phyloP scores from a whole-genome alignment of 768 basidiomycete genomes.

The Strobilomyces confusus region DNA sequence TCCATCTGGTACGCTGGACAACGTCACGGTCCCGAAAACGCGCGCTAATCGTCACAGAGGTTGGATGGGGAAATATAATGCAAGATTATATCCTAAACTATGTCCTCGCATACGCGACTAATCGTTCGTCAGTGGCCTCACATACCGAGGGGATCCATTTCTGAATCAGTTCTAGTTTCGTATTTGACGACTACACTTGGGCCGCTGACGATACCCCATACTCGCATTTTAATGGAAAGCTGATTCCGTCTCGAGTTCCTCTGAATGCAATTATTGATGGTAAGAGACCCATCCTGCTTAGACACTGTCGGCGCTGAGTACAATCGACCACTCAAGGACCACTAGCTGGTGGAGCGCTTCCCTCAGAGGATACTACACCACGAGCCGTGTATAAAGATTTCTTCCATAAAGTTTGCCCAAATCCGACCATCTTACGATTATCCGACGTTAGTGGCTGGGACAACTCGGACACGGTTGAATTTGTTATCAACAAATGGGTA shows the following conservation, averaged over 20 bases:
- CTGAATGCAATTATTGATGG: conserved; percentile 35
- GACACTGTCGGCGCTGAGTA: background rate
- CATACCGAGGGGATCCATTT: background rate
- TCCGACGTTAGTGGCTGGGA: conserved; percentile 22
- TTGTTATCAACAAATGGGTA: conserved; percentile 34
- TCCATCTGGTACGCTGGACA: conserved; percentile 15
- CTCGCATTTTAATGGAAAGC: conserved; percentile 31
- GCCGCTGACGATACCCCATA: conserved; percentile 31
- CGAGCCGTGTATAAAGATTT: conserved; percentile 34
- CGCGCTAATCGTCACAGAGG: conserved; percentile 18
- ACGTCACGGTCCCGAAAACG: background rate
- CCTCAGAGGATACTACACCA: conserved; percentile 26
- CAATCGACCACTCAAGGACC: conserved; percentile 28
- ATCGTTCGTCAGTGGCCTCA: conserved; percentile 30
- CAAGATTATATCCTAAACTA: conserved; percentile 35
- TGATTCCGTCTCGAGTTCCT: conserved; percentile 37
- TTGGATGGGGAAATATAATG: conserved; percentile 38
- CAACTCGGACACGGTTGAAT: conserved; percentile 22
- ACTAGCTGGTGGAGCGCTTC: conserved; percentile 35
- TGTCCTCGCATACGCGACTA: conserved; percentile 31
- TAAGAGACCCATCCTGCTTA: conserved; percentile 4
- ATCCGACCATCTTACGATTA: conserved; percentile 31
- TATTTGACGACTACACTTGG: conserved; percentile 43
- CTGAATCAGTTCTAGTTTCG: conserved; percentile 27
- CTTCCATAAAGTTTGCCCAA: conserved; percentile 37